Evolutionary conservation across 768 basidiomycete species (phyloP), one percentile per base, ranked within the genome.

Genomic region (Lentinula lateritia): DNA sequence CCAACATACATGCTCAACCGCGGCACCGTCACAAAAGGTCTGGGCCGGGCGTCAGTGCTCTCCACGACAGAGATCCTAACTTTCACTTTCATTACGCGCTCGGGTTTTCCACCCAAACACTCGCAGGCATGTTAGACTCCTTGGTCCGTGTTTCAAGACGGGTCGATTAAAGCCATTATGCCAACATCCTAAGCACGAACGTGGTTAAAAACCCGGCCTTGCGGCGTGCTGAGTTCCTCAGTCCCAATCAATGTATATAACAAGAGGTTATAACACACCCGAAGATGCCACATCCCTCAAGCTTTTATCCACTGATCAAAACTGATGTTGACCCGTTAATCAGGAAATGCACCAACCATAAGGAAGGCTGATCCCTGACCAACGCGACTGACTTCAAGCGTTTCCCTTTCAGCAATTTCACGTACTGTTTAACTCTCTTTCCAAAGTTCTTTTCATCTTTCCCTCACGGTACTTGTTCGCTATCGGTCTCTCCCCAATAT

Each of bases 61-160:
- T 79, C 84, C 83, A 76, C 73, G 80, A 82, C 70, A 73, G 80
- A 88, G 84, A 83, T 84, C 88, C 87, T 87, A 89, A 89, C 83
- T 80, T 81, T 86, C 81, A 85, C 84, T 86, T 87, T 86, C 81
- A 82, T 85, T 86, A 68, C 80, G 82, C 83, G 74, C 78, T 74
- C 74, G 82, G 78, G 84, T 87, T 87, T 85, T 74, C 75, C 83
- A 83, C 84, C 84, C 84, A 79, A 86, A 86, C 80, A 88, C 87
- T 88, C 83, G 85, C 85, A 83, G 75, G 83, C 81, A 86, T 85
- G 87, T 86, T 88, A 85, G 85, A 88, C 86, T 89, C 86, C 87
- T 89, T 88, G 84, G 86, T 87, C 87, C 84, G 83, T 86, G 85
- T 87, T 87, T 87, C 86, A 87, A 87, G 85, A 87, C 84, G 83